Base-by-base conservation (phyloP, 257 asterid genomes). In the Capsicum baccatum region DNA sequence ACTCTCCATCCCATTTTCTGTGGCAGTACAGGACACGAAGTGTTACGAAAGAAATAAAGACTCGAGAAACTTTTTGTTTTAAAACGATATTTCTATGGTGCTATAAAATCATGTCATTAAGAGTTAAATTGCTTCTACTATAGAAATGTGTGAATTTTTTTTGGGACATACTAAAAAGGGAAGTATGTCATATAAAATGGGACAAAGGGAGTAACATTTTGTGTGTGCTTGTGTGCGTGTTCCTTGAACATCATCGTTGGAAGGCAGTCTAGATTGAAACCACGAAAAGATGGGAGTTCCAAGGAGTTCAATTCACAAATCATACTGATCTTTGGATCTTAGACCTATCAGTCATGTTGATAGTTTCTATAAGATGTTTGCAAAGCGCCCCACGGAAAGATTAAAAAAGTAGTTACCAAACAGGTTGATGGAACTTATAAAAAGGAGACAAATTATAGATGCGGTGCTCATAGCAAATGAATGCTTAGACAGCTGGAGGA, bases 171-270 rank as follows among this genome's bases (percentile, higher is more conserved):
- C 39, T 47, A 70, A 73, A 73, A 68, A 19, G 37, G 42, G 8
- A 73, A 73, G 39, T 48, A 13, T 21, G 37, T 47, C 39, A 48
- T 21, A 73, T 19, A 19, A 74, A 47, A 48, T 74, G 80, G 80
- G 7, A 39, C 26, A 74, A 13, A 19, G 80, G 60, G 56, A 21
- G 15, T 35, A 50, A 52, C 48, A 76, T 76, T 52, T 26, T 26
- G 19, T 13, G 21, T 13, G 63, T 52, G 21, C 44, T 19, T 52
- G 81, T 8, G 47, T 4, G 3, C 17, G 21, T 26, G 48, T 26
- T 76, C 63, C 54, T 68, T 68, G 21, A 68, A 68, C 52, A 52
- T 76, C 63, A 50, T 52, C 11, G 5, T 26, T 76, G 81, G 62
- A 14, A 76, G 63, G 47, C 14, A 76, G 9, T 76, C 47, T 50